A percentile compares a stretch with the other conserved stretches of the same genome.
phyloP scores from a whole-genome alignment of 202 grass and related monocot species.

The Bolboschoenoplectus hybrid region DNA sequence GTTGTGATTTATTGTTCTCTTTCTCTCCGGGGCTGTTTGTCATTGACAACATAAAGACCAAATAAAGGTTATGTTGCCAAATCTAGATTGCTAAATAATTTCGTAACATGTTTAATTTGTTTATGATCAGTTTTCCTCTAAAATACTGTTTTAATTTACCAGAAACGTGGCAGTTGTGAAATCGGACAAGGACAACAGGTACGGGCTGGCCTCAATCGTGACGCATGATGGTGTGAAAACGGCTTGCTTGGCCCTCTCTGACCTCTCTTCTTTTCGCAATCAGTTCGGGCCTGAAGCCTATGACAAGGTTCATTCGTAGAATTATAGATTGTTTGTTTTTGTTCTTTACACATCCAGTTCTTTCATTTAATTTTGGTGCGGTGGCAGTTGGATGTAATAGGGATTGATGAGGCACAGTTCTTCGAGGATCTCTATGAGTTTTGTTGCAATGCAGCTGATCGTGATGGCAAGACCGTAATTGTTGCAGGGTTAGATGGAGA shows the following conservation, averaged over 20 bases:
- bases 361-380: conserved; percentile 17
- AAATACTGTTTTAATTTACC: conserved; percentile 34
- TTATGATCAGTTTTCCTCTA: neutral
- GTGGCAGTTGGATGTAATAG: conserved; percentile 88
- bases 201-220: conserved; percentile 69
- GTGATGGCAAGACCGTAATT: conserved; percentile 80
- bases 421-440: conserved; percentile 88
- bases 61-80: neutral
- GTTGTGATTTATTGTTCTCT: neutral
- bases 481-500: conserved; percentile 93
- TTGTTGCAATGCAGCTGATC: conserved; percentile 78
- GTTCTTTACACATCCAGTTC: neutral
- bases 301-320: conserved; percentile 57
- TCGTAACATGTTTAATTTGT: neutral
- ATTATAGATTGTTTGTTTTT: conserved; percentile 17
- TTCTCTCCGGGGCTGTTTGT: neutral
- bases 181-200: conserved; percentile 81
- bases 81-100: neutral
- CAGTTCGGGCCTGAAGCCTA: conserved; percentile 72
- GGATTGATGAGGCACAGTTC: conserved; percentile 97
- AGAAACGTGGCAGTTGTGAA: conserved; percentile 81
- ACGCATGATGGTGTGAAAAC: conserved; percentile 87
- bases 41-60: neutral
- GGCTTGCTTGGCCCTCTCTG: conserved; percentile 63
- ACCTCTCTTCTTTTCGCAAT: conserved; percentile 64